These are phyloP conservation scores for Phytophthora pinifolia DNA, from an alignment of 352 stramenopile species.

Conservation along the genomic window DNA sequence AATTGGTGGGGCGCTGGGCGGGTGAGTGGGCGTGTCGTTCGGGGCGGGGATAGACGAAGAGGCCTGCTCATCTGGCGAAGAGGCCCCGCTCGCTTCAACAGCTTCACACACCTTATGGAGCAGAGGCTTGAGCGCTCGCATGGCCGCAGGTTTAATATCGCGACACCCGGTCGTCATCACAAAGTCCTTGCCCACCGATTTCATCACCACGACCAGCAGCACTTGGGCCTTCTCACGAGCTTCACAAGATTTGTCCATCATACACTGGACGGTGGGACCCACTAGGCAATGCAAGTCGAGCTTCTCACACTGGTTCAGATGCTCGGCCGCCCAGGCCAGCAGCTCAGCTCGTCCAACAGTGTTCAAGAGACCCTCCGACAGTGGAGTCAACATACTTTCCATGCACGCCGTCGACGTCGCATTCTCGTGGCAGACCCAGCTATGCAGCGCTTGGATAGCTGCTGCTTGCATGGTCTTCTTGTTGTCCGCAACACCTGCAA, in stretches of 20 bases:
- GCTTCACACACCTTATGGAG: constrained; percentile 72
- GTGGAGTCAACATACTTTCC: constrained; percentile 66
- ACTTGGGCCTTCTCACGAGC: constrained; percentile 80
- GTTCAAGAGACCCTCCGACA: constrained; percentile 76
- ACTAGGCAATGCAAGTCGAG: constrained; percentile 72
- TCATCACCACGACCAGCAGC: constrained; percentile 80
- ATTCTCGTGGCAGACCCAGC: constrained; percentile 82
- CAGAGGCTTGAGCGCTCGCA: constrained; percentile 84
- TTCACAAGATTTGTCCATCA: constrained; percentile 85
- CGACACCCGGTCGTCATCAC: constrained; percentile 71
- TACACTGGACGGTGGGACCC: constrained; percentile 69
- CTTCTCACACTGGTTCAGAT: constrained; percentile 62
- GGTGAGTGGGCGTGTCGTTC: constrained; percentile 2
- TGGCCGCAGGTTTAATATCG: constrained; percentile 85
- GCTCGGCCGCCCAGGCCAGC: constrained; percentile 70
- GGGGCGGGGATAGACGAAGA: constrained; percentile 8
- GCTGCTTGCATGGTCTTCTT: constrained; percentile 89
- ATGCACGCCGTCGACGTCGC: constrained; percentile 62
- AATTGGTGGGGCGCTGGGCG: constrained; percentile 15
- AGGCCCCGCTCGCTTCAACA: constrained; percentile 29
- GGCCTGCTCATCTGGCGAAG: constrained; percentile 5
- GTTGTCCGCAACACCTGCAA: constrained; percentile 81
- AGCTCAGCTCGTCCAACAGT: constrained; percentile 77
- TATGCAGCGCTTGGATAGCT: constrained; percentile 75
- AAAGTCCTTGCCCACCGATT: constrained; percentile 74